These are phyloP conservation scores for Hypsizygus ulmarius DNA, from an alignment of 1,284 basidiomycete genomes.

Conservation along the genomic window DNA sequence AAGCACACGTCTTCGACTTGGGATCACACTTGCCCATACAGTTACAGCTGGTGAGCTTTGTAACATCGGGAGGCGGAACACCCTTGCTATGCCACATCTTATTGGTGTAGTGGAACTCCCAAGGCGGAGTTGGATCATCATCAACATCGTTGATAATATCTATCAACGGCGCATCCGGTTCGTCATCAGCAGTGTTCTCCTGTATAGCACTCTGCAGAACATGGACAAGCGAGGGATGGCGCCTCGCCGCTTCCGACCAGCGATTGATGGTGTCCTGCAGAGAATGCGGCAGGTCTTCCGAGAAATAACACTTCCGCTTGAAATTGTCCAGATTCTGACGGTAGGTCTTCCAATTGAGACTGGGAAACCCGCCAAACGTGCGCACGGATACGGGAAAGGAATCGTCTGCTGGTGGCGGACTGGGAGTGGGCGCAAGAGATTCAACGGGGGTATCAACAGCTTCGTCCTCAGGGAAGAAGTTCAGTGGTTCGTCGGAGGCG, in stretches of 20 bases:
- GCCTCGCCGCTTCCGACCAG: conserved; percentile 32
- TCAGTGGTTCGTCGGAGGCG: conserved; percentile 12
- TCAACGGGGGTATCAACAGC: conserved; percentile 4
- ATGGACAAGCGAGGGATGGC: conserved; percentile 35
- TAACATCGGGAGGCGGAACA: conserved; percentile 64
- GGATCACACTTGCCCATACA: conserved; percentile 76
- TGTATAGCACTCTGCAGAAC: conserved; percentile 58
- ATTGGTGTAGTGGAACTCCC: conserved; percentile 80
- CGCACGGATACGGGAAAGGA: conserved; percentile 13
- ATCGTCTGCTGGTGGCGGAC: conserved; percentile 12
- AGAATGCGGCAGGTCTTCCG: conserved; percentile 44
- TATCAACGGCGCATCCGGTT: conserved; percentile 65
- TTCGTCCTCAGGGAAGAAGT: conserved; percentile 8
- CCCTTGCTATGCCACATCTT: conserved; percentile 66
- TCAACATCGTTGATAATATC: conserved; percentile 65
- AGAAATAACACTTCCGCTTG: conserved; percentile 31
- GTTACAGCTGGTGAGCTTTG: conserved; percentile 60
- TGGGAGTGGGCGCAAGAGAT: conserved; percentile 9
- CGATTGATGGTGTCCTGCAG: conserved; percentile 54
- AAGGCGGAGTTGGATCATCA: conserved; percentile 60
- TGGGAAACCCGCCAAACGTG: conserved; percentile 29
- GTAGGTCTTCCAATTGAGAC: conserved; percentile 34
- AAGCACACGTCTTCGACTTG: conserved; percentile 64
- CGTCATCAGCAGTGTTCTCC: conserved; percentile 55
- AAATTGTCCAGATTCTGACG: conserved; percentile 29